Percentiles rank a stretch among this genome's conserved stretches.
phyloP scores from a whole-genome alignment of 208 protist species.

The Crithidia acanthocephali region DNA sequence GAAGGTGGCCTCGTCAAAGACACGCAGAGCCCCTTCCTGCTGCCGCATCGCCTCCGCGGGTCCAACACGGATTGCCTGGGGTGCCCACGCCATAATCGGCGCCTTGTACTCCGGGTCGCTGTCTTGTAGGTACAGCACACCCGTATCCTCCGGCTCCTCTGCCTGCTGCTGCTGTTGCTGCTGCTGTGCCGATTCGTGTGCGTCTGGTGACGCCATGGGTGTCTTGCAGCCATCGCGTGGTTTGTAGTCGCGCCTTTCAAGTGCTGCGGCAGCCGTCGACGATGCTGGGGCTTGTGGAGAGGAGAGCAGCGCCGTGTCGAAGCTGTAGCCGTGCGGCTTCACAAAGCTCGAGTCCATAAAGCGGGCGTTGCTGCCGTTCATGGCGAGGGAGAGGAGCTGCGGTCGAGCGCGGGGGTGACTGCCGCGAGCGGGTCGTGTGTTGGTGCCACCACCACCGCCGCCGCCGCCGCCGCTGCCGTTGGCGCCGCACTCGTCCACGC shows the following conservation, averaged over 20 bases:
- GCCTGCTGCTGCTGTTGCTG: not conserved
- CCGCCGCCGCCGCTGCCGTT: not conserved
- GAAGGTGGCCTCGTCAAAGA: slow-evolving; percentile 49
- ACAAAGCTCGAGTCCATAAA: slow-evolving; percentile 7
- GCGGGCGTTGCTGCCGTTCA: slow-evolving; percentile 3
- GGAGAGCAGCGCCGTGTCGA: not conserved
- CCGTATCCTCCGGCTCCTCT: not conserved
- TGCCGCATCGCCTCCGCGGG: slow-evolving; percentile 30
- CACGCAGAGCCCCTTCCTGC: slow-evolving; percentile 39
- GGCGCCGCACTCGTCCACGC: not conserved
- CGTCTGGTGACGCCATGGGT: not conserved
- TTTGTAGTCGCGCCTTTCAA: slow-evolving; percentile 2
- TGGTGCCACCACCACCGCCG: too few species aligned
- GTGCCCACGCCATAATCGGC: slow-evolving; percentile 73
- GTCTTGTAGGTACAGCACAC: slow-evolving; percentile 27
- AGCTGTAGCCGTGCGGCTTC: not conserved
- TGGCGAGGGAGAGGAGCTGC: not conserved
- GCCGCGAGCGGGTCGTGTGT: not conserved
- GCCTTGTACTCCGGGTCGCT: slow-evolving; percentile 34
- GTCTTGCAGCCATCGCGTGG: slow-evolving; percentile 11
- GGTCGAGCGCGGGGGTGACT: not conserved
- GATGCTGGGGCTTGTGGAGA: not conserved
- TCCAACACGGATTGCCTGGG: slow-evolving; percentile 44
- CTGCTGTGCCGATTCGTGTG: not conserved
- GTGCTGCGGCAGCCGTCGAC: not conserved